Conservation (phyloP, 2,329 filamentous ascomycete genomes). For the Diplodia mutila region DNA sequence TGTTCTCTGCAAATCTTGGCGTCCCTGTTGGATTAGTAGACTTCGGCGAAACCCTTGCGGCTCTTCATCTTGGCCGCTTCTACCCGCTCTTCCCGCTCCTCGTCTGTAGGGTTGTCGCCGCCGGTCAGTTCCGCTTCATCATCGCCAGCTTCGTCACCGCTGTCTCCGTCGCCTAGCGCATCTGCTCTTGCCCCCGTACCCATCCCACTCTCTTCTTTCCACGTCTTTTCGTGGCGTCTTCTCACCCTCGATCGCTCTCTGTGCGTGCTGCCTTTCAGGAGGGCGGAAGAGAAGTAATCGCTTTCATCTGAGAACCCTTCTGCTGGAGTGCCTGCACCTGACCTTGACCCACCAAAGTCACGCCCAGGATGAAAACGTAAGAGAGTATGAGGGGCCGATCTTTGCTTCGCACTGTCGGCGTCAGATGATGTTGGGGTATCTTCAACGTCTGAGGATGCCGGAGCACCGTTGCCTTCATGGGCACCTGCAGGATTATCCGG, state of each 20-base stretch:
- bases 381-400: not conserved
- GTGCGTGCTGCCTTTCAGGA: conserved; percentile 5
- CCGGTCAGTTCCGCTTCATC: conserved; percentile 28
- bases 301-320: conserved; percentile 50
- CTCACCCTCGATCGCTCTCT: conserved; percentile 29
- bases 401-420: conserved; percentile 31
- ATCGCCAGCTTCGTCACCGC: conserved; percentile 34
- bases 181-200: conserved; percentile 49
- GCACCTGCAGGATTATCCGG: conserved; percentile 34
- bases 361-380: conserved; percentile 41
- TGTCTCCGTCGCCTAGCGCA: conserved; percentile 49
- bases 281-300: conserved; percentile 40
- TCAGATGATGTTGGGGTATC: conserved; percentile 31
- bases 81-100: conserved; percentile 33
- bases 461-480: conserved; percentile 1
- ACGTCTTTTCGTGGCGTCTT: conserved; percentile 44
- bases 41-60: conserved; percentile 37
- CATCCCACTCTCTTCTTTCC: conserved; percentile 55
- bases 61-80: conserved; percentile 39
- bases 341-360: conserved; percentile 39
- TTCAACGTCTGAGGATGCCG: conserved; percentile 7
- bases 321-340: conserved; percentile 39
- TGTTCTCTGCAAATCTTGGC: no score
- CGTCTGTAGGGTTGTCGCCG: conserved; percentile 26
- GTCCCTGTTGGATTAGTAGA: conserved; percentile 34